A percentile compares a stretch with the other conserved stretches of the same genome.
Conservation (phyloP, 2,329 filamentous ascomycete species). For the Thermothelomyces thermophilus region DNA sequence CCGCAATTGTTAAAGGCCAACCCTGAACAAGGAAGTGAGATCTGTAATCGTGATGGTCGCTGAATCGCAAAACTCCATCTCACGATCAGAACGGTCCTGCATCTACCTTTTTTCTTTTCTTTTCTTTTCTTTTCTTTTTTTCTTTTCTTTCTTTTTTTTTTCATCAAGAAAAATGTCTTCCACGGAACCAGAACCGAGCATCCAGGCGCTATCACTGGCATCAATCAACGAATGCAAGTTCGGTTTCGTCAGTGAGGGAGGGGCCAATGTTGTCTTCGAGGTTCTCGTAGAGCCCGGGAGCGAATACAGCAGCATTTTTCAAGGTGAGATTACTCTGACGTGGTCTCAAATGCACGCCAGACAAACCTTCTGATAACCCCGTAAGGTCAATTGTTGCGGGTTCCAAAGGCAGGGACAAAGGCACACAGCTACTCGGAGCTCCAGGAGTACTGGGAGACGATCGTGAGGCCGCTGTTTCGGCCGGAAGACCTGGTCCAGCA, state of each 20-base stretch:
- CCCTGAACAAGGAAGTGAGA: too few species aligned
- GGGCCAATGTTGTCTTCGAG: slow-evolving; percentile 69
- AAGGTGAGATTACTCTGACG: neutral
- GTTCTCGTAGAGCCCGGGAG: slow-evolving; percentile 30
- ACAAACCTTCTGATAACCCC: neutral
- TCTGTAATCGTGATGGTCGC: too few species aligned
- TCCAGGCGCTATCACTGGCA: neutral
- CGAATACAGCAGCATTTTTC: slow-evolving; percentile 4
- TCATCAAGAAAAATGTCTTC: too few species aligned
- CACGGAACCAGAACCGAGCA: neutral
- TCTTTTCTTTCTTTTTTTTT: too few species aligned
- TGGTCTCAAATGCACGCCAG: too few species aligned
- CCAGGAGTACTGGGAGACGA: slow-evolving; percentile 43
- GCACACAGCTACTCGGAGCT: slow-evolving; percentile 37
- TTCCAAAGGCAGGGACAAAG: slow-evolving; percentile 51
- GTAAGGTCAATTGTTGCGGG: slow-evolving; percentile 49
- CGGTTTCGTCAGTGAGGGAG: slow-evolving; percentile 57
- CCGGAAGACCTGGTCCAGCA: slow-evolving; percentile 49
- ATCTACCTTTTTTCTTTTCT: too few species aligned
- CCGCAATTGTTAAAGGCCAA: too few species aligned
- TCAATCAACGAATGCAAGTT: slow-evolving; percentile 13
- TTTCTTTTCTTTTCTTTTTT: too few species aligned
- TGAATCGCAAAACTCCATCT: too few species aligned
- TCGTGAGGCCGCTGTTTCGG: slow-evolving; percentile 50
- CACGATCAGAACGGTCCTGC: too few species aligned